Base-by-base conservation (phyloP, 352 stramenopile species). In the Globisporangium abappressorium region DNA sequence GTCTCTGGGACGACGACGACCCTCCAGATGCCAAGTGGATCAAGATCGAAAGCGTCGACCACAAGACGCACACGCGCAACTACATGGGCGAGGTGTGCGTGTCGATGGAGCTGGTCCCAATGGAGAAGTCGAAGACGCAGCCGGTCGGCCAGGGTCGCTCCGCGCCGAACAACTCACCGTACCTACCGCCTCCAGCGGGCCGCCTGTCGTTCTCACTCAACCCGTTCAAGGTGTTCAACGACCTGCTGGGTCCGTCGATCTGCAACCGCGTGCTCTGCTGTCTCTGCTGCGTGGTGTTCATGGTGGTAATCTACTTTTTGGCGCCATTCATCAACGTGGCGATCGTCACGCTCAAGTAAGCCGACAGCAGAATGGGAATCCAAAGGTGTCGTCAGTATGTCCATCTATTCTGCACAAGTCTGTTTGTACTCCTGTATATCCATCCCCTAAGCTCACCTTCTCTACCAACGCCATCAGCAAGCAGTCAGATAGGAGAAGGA, bases 101-200 rank as follows among this genome's bases (percentile, higher is more conserved):
- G 5, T 96, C 88, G 43, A 82, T 94, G 51, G 85, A 97, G 70
- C 78, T 98, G 57, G 83, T 97, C 49, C 93, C 94, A 11, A 80
- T 82, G 5, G 93, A 97, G 46, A 86, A 89, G 26, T 90, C 93
- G 0, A 89, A 93, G 65, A 78, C 86, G 46, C 80, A 92, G 51
- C 72, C 78, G 0, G 88, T 94, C 33, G 94, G 94, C 63, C 75
- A 80, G n/a, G 94, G 93, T 38, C 86, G 94, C 11, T 87, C 77
- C 34, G 83, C 95, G 24, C 94, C 94, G 8, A 98, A 98, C 80
- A 94, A 93, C 66, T 95, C 95, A 62, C 94, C 94, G 34, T 97
- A 97, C 71, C 77, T 97, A 36, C 94, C 94, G 14, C 90, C 90
- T 11, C 93, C 94, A 11, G 87, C 87, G 28, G 94, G 94, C 9